Percentiles rank a stretch among this genome's conserved stretches.
Conservation (phyloP, 2,329 filamentous ascomycete genomes). For the Teratosphaeria nubilosa region DNA sequence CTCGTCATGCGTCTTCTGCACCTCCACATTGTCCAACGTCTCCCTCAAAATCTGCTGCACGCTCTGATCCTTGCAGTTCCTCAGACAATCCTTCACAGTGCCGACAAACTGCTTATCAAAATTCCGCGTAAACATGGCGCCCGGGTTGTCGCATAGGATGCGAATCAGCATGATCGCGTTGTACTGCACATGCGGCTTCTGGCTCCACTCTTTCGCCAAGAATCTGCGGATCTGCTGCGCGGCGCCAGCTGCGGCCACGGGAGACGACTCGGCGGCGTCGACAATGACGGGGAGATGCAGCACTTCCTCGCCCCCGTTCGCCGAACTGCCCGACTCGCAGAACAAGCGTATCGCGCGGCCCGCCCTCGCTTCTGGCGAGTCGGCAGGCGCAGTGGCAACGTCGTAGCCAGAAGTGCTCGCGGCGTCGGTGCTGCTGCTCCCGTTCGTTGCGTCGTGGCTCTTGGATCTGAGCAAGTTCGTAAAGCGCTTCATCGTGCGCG, state of each 20-base stretch:
- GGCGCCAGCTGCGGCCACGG: constrained; percentile 70
- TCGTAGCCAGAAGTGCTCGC: constrained; percentile 1
- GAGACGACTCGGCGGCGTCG: constrained; percentile 87
- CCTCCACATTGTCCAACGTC: constrained; percentile 69
- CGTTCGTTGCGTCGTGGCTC: constrained; percentile 7
- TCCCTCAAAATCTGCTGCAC: constrained; percentile 82
- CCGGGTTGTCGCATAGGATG: constrained; percentile 87
- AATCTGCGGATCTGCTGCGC: constrained; percentile 74
- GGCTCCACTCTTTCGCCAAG: constrained; percentile 55
- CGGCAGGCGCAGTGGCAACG: constrained; percentile 13
- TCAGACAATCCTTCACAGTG: constrained; percentile 64
- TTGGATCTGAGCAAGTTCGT: constrained; percentile 14
- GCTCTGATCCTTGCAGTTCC: constrained; percentile 58
- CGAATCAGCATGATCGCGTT: constrained; percentile 92
- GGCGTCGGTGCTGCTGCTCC: neutral
- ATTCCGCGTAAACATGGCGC: constrained; percentile 80
- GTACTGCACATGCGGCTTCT: constrained; percentile 70
- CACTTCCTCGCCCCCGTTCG: constrained; percentile 66
- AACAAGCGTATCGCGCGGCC: constrained; percentile 61
- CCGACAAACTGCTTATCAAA: constrained; percentile 76
- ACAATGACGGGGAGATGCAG: constrained; percentile 88
- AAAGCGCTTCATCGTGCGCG: constrained; percentile 15
- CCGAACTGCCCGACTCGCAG: constrained; percentile 63
- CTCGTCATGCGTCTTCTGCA: constrained; percentile 61
- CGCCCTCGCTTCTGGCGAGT: constrained; percentile 59